Base-by-base conservation (phyloP, 768 basidiomycete genomes). In the Trametes cingulata region DNA sequence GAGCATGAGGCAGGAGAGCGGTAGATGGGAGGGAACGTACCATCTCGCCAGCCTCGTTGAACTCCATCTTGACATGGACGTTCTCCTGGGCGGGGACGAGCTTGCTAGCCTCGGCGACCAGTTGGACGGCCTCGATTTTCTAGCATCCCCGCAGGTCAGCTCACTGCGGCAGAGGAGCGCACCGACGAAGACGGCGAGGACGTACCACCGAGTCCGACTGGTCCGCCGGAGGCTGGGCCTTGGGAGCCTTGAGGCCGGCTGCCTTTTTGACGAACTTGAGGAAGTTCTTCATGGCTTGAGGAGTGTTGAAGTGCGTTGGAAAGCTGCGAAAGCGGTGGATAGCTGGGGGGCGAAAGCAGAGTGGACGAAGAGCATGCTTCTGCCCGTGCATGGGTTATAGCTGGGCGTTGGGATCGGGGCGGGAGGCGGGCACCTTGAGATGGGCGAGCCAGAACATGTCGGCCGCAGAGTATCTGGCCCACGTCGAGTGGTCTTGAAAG, bases 101-200 rank as follows among this genome's bases (percentile, higher is more conserved):
- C 55, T 39, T 49, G 45, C 45, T 36, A 24, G 54, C 54, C 13
- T 55, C 54, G 17, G 45, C 54, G 14, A 55, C 43, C 20, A 55
- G 54, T 43, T 55, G 54, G 54, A 55, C 43, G 22, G 54, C 54
- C 36, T 55, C 54, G 45, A 47, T 55, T 46, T 55, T 55, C 54
- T 55, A 17, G 20, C 22, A 20, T 13, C 6, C 15, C n/a, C n/a
- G 19, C 6, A 19, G 4, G 22, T 40, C 33, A 22, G 27, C 25
- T 19, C 2, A 24, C 15, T 20, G 33, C 19, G 45, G 15, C 9
- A 24, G 20, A 33, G 19, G 5, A 15, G 19, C 17, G 27, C 3
- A 3, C 1, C 2, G 29, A 35, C 19, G 29, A 6, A 14, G 29
- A 20, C 4, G 29, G 29, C 29, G 29, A 4, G 29, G 41, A 47